A percentile compares a stretch with the other conserved stretches of the same genome.
Conservation (phyloP, 805 yeast species). For the Lipomyces yamadae region DNA sequence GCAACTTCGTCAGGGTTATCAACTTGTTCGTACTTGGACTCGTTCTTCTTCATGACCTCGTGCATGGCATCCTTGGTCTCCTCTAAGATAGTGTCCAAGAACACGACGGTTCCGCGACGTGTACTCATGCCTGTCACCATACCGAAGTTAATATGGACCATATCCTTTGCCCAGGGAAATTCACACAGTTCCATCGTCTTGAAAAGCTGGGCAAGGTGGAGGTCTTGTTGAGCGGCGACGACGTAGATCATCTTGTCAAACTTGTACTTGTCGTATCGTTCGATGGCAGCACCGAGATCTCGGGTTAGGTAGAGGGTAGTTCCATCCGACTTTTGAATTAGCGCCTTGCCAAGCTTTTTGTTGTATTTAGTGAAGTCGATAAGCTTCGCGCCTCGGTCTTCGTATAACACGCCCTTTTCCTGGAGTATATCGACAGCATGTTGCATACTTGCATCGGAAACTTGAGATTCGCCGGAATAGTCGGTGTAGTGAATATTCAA, state of each 20-base stretch:
- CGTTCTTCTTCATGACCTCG: constrained; percentile 92
- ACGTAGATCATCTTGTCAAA: constrained; percentile 97
- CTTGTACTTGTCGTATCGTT: constrained; percentile 78
- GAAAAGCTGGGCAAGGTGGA: constrained; percentile 91
- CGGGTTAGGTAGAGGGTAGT: constrained; percentile 92
- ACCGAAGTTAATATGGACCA: constrained; percentile 91
- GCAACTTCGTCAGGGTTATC: constrained; percentile 94
- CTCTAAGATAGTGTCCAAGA: constrained; percentile 89
- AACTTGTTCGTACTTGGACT: constrained; percentile 87
- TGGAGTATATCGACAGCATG: constrained; percentile 65
- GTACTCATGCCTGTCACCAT: constrained; percentile 99
- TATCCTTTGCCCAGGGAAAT: constrained; percentile 78
- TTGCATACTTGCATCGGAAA: constrained; percentile 71
- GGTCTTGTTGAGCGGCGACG: constrained; percentile 94
- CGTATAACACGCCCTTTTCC: constrained; percentile 72
- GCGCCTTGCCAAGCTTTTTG: constrained; percentile 90
- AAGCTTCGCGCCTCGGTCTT: constrained; percentile 88
- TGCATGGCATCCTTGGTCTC: constrained; percentile 94
- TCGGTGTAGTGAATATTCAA: constrained; percentile 85
- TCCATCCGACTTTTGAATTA: constrained; percentile 94
- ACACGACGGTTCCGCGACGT: constrained; percentile 98
- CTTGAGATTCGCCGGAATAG: constrained; percentile 97
- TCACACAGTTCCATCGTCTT: constrained; percentile 92
- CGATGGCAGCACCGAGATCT: constrained; percentile 95
- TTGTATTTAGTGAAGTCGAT: constrained; percentile 83